phyloP scores from a whole-genome alignment of 257 asterid species.

The Solanum tarijense region DNA sequence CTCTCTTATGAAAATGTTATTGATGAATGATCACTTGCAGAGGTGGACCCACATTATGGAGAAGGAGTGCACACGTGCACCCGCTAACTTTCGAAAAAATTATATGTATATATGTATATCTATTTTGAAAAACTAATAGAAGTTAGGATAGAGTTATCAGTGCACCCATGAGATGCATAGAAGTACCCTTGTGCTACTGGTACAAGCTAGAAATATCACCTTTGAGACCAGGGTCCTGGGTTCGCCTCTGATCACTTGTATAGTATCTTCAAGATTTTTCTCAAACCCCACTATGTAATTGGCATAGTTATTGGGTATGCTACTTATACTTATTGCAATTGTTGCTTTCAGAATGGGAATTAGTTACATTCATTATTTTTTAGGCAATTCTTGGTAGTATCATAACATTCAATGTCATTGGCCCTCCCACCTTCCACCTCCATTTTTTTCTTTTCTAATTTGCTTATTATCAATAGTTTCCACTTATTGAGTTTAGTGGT shows the following conservation, averaged over 20 bases:
- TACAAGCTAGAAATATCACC: too few relatives aligned
- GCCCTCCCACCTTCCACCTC: neutral
- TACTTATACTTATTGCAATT: neutral
- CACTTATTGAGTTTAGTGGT: neutral
- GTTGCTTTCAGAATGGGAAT: neutral
- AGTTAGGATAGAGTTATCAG: too few relatives aligned
- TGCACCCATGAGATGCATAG: too few relatives aligned
- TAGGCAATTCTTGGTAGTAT: neutral
- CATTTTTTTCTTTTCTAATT: neutral
- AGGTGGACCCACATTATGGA: too few relatives aligned
- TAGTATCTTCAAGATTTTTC: neutral
- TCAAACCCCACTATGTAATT: neutral
- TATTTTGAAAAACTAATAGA: too few relatives aligned
- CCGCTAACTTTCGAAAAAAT: too few relatives aligned
- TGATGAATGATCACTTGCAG: neutral
- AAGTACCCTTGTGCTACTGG: too few relatives aligned
- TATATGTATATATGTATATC: too few relatives aligned
- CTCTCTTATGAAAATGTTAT: neutral
- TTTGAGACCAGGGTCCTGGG: too few relatives aligned
- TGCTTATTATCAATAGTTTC: neutral
- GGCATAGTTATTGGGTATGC: neutral
- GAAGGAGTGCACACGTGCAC: too few relatives aligned
- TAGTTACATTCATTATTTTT: neutral
- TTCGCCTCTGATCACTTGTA: too few relatives aligned
- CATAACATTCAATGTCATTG: neutral